Evolutionary conservation across 2,329 filamentous ascomycete genomes (phyloP), one percentile per base, ranked within the genome.

Genomic region (Botrytis sinoallii): DNA sequence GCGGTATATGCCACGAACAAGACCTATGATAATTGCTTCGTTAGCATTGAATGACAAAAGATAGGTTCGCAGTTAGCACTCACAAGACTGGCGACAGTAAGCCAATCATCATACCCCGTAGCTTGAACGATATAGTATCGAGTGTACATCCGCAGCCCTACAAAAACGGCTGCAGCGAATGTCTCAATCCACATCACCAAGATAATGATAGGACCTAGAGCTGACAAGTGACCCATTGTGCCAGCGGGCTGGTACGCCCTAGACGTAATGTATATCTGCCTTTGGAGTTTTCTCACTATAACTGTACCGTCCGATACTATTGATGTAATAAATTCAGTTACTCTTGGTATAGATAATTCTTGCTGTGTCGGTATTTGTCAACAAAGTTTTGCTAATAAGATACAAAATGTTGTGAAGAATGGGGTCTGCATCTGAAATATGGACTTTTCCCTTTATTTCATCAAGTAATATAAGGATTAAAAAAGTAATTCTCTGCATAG

Each of bases 141-240:
- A 40, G 70, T 71, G 46, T 71, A 71, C 42, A 71, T 63, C n/a
- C 70, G 40, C 29, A 57, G 48, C 25, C 42, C 57, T 42, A 71
- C 59, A 20, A 71, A 71, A 7, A 64, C 6, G 6, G 35, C 44
- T 40, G 70, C 70, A 35, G 38, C 22, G 14, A 52, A 32, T 52
- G 70, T 71, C 35, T 71, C 29, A 32, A 38, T n/a, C 70, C 70
- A 71, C 46, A 71, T 55, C 59, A 71, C 70, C 44, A 38, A 46
- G 60, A 71, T 64, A 14, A 71, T 42, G 48, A 35, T 44, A 42
- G 70, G 70, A 9, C 70, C 70, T 32, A 71, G 35, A 52, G 14
- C 59, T 55, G 59, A 18, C 16, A 71, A 42, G 48, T 64, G 59
- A 16, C 12, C 35, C 70, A 71, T 71, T 8, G 12, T 64, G 9